Conservation (phyloP, 257 asterid species). For the Salvia rosmarinus region DNA sequence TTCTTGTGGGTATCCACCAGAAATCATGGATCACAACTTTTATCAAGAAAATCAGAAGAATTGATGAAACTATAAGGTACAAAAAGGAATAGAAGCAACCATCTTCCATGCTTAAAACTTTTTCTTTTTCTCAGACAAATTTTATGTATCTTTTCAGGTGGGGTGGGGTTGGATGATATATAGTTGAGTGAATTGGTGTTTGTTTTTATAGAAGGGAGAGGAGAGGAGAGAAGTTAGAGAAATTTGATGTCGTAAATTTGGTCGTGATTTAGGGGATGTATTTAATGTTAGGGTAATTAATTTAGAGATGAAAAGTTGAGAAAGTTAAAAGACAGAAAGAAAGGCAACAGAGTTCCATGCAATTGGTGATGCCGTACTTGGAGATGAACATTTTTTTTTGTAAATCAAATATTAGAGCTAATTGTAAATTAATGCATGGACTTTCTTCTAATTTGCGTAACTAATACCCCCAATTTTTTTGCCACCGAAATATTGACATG, state of each 20-base stretch:
- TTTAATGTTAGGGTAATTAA: neutral
- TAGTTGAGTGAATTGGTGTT: slow-evolving; percentile 31
- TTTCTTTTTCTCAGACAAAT: neutral
- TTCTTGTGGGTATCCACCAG: slow-evolving; percentile 72
- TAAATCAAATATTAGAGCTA: too few relatives aligned
- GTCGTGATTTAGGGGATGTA: neutral
- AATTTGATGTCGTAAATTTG: slow-evolving; percentile 8
- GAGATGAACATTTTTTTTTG: too few relatives aligned
- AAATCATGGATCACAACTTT: slow-evolving; percentile 44
- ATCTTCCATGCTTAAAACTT: slow-evolving; percentile 36
- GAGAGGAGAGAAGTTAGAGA: neutral
- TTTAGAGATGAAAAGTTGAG: neutral
- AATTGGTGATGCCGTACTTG: neutral
- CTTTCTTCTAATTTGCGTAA: too few relatives aligned
- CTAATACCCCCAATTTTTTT: too few relatives aligned
- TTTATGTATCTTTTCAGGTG: neutral
- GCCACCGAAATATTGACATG: too few relatives aligned
- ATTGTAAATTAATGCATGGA: too few relatives aligned
- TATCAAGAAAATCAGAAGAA: slow-evolving; percentile 31
- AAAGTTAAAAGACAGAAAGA: neutral
- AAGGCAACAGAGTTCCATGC: neutral
- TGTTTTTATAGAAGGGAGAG: slow-evolving; percentile 43
- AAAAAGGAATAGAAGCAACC: slow-evolving; percentile 33
- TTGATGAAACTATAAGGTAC: slow-evolving; percentile 42
- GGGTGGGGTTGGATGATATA: neutral